These are phyloP conservation scores for Breynia disticha DNA, from an alignment of 441 rosid species.

Conservation along the genomic window DNA sequence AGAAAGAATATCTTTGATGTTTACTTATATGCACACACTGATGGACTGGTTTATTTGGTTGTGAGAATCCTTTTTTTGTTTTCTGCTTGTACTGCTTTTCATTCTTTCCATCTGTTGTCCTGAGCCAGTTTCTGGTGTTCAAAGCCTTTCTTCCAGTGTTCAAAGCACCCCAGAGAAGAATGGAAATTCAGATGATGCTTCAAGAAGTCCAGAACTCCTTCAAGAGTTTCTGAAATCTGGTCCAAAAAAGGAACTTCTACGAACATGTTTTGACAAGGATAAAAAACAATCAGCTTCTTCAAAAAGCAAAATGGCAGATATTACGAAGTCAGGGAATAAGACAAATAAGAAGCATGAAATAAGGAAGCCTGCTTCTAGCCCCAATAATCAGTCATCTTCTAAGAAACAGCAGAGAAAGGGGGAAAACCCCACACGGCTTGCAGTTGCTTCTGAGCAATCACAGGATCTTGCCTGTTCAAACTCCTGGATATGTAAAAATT, in stretches of 20 bases:
- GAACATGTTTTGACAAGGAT: slow-evolving; percentile 36
- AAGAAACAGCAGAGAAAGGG: slow-evolving; percentile 72
- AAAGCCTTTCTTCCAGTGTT: slow-evolving; percentile 57
- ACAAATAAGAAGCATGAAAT: slow-evolving; percentile 59
- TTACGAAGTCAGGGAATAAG: slow-evolving; percentile 32
- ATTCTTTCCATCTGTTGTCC: slow-evolving; percentile 4
- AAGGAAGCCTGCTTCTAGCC: slow-evolving; percentile 33
- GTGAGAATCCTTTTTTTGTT: neutral
- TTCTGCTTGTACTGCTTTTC: slow-evolving; percentile 8
- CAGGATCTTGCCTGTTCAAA: slow-evolving; percentile 42
- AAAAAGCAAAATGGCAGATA: slow-evolving; percentile 58
- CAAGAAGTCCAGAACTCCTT: slow-evolving; percentile 52
- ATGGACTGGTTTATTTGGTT: neutral
- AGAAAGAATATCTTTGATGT: neutral
- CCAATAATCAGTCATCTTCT: slow-evolving; percentile 30
- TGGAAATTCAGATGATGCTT: slow-evolving; percentile 49
- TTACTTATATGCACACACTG: too few relatives aligned
- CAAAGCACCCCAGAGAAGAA: slow-evolving; percentile 60
- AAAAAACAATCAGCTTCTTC: slow-evolving; percentile 42
- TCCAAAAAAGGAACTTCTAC: slow-evolving; percentile 42
- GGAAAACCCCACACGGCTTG: slow-evolving; percentile 46
- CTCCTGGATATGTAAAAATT: slow-evolving; percentile 90
- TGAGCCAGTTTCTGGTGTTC: slow-evolving; percentile 43
- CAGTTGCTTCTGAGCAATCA: slow-evolving; percentile 34
- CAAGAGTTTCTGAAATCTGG: slow-evolving; percentile 56